Percentiles rank a stretch among this genome's conserved stretches.
Evolutionary conservation across 495 filamentous ascomycete genomes (phyloP).

Genomic region (Chaetomium cochliodes): DNA sequence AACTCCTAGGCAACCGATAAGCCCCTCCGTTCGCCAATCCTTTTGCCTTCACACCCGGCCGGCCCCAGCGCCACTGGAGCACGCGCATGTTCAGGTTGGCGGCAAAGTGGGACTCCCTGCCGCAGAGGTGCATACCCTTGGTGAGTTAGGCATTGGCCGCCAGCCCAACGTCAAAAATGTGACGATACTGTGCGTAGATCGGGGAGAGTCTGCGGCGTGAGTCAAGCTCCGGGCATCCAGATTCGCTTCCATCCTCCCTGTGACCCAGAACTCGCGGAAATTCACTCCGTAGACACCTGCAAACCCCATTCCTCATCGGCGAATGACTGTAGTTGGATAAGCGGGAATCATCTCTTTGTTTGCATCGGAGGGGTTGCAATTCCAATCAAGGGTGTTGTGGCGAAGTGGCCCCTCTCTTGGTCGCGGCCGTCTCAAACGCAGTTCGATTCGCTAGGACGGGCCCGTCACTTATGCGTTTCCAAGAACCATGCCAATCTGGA

Average conservation of each 20-base stretch:
- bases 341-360: neutral
- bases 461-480: neutral
- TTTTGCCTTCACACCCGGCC: constrained; percentile 8
- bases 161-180: constrained; percentile 32
- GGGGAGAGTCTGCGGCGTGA: constrained; percentile 18
- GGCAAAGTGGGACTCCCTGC: constrained; percentile 16
- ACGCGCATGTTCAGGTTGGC: constrained; percentile 12
- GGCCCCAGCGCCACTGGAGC: neutral
- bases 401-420: neutral
- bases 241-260: neutral
- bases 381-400: neutral
- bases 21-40: constrained; percentile 18
- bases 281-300: neutral
- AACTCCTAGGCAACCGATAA: constrained; percentile 17
- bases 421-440: neutral
- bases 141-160: constrained; percentile 27
- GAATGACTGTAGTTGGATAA: neutral
- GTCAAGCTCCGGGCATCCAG: constrained; percentile 16
- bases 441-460: neutral
- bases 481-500: neutral
- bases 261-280: constrained; percentile 2
- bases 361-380: neutral
- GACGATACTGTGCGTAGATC: constrained; percentile 17
- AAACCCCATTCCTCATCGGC: neutral
- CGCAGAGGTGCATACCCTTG: neutral